Conservation (phyloP, 2,329 filamentous ascomycete species). For the Pseudomassariella vexata region DNA sequence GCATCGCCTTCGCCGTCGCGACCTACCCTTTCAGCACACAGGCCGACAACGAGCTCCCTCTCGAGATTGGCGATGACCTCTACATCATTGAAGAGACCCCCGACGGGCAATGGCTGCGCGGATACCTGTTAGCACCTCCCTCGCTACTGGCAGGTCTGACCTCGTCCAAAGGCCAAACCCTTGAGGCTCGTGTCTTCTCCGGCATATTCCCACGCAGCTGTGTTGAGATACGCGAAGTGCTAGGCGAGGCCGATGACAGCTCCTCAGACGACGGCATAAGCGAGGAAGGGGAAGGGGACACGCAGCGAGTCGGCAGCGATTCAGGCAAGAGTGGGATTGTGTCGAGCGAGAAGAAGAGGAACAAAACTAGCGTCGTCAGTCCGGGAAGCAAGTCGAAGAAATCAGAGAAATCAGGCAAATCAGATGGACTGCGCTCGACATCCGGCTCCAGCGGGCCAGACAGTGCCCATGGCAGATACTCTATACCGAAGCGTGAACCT, state of each 20-base stretch:
- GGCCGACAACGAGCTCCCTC: slow-evolving; percentile 82
- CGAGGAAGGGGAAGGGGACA: slow-evolving; percentile 21
- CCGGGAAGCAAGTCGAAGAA: neutral
- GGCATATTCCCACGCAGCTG: slow-evolving; percentile 94
- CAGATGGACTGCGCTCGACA: neutral
- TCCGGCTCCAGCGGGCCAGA: neutral
- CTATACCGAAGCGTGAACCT: slow-evolving; percentile 52
- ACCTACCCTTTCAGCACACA: slow-evolving; percentile 88
- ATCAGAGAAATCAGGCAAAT: slow-evolving; percentile 4
- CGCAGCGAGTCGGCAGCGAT: slow-evolving; percentile 35
- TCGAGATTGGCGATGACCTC: slow-evolving; percentile 96
- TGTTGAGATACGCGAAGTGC: slow-evolving; percentile 87
- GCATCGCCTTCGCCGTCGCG: slow-evolving; percentile 96
- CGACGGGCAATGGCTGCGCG: slow-evolving; percentile 87
- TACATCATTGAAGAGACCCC: slow-evolving; percentile 98
- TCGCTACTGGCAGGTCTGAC: slow-evolving; percentile 89
- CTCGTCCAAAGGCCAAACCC: slow-evolving; percentile 82
- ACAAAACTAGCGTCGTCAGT: slow-evolving; percentile 20
- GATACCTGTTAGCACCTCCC: slow-evolving; percentile 90
- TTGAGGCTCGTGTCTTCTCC: slow-evolving; percentile 96
- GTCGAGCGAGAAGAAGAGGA: slow-evolving; percentile 28
- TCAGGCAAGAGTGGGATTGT: slow-evolving; percentile 50
- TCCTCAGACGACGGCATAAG: slow-evolving; percentile 33
- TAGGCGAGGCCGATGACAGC: slow-evolving; percentile 64
- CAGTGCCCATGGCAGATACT: slow-evolving; percentile 22